Evolutionary conservation across 2,329 filamentous ascomycete species (phyloP), one percentile per base, ranked within the genome.

Genomic region (Microcyclospora tardicrescens): DNA sequence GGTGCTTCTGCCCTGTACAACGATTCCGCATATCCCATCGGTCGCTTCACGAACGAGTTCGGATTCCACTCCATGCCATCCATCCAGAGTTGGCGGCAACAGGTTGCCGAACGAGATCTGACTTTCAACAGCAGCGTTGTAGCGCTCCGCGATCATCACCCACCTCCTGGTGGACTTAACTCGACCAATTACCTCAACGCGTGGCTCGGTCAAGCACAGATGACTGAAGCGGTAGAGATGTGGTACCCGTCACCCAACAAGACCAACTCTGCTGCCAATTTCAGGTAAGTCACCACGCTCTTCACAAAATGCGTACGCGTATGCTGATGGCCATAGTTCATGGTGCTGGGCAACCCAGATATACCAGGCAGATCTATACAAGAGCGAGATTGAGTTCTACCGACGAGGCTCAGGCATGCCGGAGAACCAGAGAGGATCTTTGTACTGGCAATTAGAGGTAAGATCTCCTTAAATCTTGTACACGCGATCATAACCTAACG

Each of bases 361-460:
- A 9, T 79, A 78, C 61, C 75, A 79, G 51, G 73, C 75, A 2
- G 73, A 78, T 45, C 71, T 72, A 53, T 78, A 79, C 55, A 69
- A 67, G 31, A 66, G 61, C 2, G 66, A 79, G 53, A 78, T 79
- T 12, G 64, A 72, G 38, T 78, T 73, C 56, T 79, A 79, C 49
- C 66, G 75, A 5, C 62, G 70, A 5, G 75, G 75, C 0, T 73
- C 69, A 30, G 75, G 73, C 0, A 50, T 67, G 47, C 69, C 67
- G 0, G 68, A 79, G 43, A 63, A 73, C 0, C 73, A 78, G 46
- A 62, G 79, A 2, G 75, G 75, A 0, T 67, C 65, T 10, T 52
- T 80, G 5, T 79, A 78, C 53, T 80, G 75, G 76, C 75, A 79
- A 49, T 61, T 80, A 1, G 73, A 79, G 46, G 75, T 24, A 24